A percentile compares a stretch with the other conserved stretches of the same genome.
Conservation (phyloP, 805 yeast species). For the Schizosaccharomyces osmophilus region DNA sequence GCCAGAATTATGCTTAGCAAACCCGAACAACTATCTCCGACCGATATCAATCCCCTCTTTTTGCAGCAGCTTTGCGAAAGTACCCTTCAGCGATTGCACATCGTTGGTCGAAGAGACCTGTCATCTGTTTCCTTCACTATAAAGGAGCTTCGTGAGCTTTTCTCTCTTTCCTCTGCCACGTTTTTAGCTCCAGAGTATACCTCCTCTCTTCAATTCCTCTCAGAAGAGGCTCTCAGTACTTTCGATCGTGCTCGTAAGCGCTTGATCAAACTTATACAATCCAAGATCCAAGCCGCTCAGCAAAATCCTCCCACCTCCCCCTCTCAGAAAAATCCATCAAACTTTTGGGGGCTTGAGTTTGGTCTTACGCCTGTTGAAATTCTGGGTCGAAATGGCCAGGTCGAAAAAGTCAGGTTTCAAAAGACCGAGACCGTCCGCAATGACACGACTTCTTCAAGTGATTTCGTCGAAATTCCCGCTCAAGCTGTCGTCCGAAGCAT, state of each 20-base stretch:
- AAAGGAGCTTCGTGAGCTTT: constrained; percentile 68
- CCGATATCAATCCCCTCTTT: constrained; percentile 53
- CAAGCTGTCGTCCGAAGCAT: constrained; percentile 59
- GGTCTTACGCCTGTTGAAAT: not conserved
- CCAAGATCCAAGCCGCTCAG: not conserved
- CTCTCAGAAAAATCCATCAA: not conserved
- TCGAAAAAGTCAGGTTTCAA: not conserved
- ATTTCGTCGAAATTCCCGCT: constrained; percentile 13
- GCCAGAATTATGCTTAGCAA: constrained; percentile 54
- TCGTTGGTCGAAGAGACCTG: constrained; percentile 72
- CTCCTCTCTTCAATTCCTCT: not conserved
- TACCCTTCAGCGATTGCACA: constrained; percentile 35
- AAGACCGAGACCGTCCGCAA: not conserved
- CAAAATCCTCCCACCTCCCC: not conserved
- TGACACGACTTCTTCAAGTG: not conserved
- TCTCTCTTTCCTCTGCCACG: constrained; percentile 31
- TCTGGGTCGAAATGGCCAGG: not conserved
- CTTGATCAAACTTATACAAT: not conserved
- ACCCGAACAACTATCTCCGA: constrained; percentile 29
- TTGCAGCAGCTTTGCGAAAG: constrained; percentile 26
- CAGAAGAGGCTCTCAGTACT: not conserved
- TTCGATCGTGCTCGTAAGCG: not conserved
- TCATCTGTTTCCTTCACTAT: constrained; percentile 54
- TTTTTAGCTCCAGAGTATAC: constrained; percentile 18
- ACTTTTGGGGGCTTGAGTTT: not conserved